Base-by-base conservation (phyloP, 78 protist genomes). In the Dictyostelium intermedium region DNA sequence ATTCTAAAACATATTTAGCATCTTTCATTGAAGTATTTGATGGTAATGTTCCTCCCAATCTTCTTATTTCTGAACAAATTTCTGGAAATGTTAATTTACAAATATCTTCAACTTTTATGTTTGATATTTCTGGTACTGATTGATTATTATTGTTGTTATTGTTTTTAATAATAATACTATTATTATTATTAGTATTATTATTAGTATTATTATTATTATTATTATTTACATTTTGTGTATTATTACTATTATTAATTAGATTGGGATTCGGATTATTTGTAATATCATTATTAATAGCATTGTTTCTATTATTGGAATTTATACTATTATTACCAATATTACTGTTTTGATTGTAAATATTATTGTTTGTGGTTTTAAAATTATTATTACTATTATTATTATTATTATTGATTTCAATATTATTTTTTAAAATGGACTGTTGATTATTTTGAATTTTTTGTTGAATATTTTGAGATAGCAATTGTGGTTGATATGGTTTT, bases 161-260 rank as follows among this genome's bases (percentile, higher is more conserved):
- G 2, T 2, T 45, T 11, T 7, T 7, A 45, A 13, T 45, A 13
- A 16, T 7, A 45, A 13, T 41, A 41, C 5, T 41, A 5, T 2
- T 41, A 41, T 41, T 81, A 8, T 72, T 82, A 35, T 70, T 69
- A 13, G 2, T 84, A 32, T 69, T 73, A 82, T 74, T 85, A 80
- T 76, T 82, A 1, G 79, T 37, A 37, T 74, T 74, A 5, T 39
- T 56, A 41, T 41, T 41, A 8, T 25, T 9, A 0, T 3, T 43
- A 73, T 85, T 63, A 20, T 14, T n/a, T n/a, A n/a, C n/a, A n/a
- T n/a, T n/a, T n/a, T n/a, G n/a, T n/a, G n/a, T n/a, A n/a, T n/a
- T n/a, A n/a, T n/a, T n/a, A n/a, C n/a, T 70, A 5, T n/a, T 10
- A 41, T 76, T 27, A 4, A 11, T 61, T 11, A 11, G 56, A 11